Base-by-base conservation (phyloP, 345 rosid species). In the Camelina sativa region DNA sequence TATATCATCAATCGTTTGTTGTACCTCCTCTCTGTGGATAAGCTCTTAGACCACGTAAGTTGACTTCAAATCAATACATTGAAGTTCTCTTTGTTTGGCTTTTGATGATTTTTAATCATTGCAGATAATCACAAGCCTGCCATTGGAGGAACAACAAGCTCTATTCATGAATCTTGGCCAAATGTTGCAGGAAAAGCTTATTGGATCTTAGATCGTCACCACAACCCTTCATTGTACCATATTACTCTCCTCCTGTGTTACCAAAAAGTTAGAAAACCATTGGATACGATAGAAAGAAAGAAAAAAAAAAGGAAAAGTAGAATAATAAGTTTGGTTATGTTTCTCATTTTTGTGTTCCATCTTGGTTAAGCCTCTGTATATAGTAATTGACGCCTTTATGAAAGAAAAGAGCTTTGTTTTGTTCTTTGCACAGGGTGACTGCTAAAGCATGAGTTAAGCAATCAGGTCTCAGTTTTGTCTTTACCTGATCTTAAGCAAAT, bases 1-100 rank as follows among this genome's bases (percentile, higher is more conserved):
- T 93, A 76, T 93, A 91, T 75, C 97, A 91, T 80, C 97, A 93
- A 73, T 91, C 97, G 7, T 93, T 93, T 55, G 80, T 93, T 9
- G 82, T 82, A 67, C 76, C 86, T 73, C 80, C 77, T 84, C 65
- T 79, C 91, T 0, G 86, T 88, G 19, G 98, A 93, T 75, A 87
- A 82, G 79, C 79, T 91, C 57, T 73, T 91, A 78, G 91, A 88
- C 48, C 94, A 81, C 97, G 98, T 91, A 84, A 69, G 28, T 46
- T 40, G 7, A 28, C 12, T 52, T 30, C 43, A 30, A 5, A 61
- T 61, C 34, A 40, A 61, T 20, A 11, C 48, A 40, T 40, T 11
- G 37, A 11, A 37, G 9, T 40, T 61, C 16, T 61, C 32, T 50
- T 50, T 58, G 51, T 59, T 10, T 74, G 53, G 61, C 22, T 32